These are phyloP conservation scores for Urochloa ruziziensis DNA, from an alignment of 176 grass and related monocot species.

Conservation along the genomic window DNA sequence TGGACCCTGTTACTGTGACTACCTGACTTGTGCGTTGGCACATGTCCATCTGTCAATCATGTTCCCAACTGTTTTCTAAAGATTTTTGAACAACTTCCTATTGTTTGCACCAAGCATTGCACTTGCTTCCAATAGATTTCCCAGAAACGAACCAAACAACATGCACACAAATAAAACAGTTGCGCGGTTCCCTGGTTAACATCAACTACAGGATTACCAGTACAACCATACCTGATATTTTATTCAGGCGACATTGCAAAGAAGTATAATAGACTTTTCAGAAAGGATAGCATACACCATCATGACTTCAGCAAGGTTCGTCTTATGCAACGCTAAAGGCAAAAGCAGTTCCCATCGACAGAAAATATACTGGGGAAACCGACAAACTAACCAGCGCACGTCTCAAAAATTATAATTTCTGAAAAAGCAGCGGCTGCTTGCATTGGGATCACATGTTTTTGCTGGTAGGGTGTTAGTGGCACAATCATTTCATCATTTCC, in stretches of 20 bases:
- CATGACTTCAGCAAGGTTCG: not conserved
- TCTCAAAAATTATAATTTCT: not conserved
- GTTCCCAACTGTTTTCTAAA: conserved; percentile 19
- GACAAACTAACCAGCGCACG: conserved; percentile 2
- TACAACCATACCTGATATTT: conserved; percentile 10
- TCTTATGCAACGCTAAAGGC: conserved; percentile 11
- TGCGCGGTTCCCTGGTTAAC: not conserved
- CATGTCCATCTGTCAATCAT: not conserved
- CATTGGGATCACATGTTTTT: conserved; percentile 33
- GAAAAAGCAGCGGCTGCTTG: conserved; percentile 34
- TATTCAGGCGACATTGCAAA: conserved; percentile 7
- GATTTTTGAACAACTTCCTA: not conserved
- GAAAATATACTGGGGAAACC: not conserved
- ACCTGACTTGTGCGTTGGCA: not conserved
- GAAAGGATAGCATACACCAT: conserved; percentile 5
- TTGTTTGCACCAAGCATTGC: not conserved
- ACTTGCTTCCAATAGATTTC: conserved; percentile 26
- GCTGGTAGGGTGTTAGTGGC: conserved; percentile 20
- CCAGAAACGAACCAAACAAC: not conserved
- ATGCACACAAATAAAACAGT: not conserved
- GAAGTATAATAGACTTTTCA: conserved; percentile 2
- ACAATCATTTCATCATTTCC: conserved; percentile 33
- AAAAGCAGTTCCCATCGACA: not conserved
- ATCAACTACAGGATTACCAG: conserved; percentile 13
- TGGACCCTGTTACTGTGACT: not conserved